Evolutionary conservation across 805 yeast genomes (phyloP).

Genomic region (Metschnikowia baotianmanensis): DNA sequence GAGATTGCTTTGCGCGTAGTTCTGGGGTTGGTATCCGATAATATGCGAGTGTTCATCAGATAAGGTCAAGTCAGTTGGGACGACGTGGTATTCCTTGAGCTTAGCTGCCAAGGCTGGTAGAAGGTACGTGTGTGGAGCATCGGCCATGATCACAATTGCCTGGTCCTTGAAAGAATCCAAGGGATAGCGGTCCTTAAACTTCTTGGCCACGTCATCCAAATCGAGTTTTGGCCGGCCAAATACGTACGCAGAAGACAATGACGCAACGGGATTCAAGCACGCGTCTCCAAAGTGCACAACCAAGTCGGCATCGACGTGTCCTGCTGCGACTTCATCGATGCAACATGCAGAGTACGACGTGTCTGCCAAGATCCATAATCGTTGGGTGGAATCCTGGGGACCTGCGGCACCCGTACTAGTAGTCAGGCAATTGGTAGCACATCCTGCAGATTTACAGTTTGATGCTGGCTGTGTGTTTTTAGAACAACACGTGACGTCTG

Average conservation of each 20-base stretch:
- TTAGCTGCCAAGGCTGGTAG: slow-evolving; percentile 38
- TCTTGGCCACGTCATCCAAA: slow-evolving; percentile 30
- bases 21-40: slow-evolving; percentile 38
- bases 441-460: neutral
- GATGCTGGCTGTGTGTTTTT: neutral
- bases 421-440: neutral
- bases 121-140: slow-evolving; percentile 59
- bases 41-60: slow-evolving; percentile 34
- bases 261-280: slow-evolving; percentile 76
- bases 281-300: slow-evolving; percentile 95
- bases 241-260: slow-evolving; percentile 72
- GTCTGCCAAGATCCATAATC: slow-evolving; percentile 85
- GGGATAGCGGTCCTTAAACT: slow-evolving; percentile 43
- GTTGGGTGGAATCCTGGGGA: slow-evolving; percentile 20
- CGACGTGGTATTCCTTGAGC: slow-evolving; percentile 27
- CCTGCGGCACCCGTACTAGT: neutral
- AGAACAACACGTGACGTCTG: neutral
- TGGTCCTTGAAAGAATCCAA: slow-evolving; percentile 27
- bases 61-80: slow-evolving; percentile 33
- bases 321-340: slow-evolving; percentile 95
- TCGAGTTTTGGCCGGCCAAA: slow-evolving; percentile 69
- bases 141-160: slow-evolving; percentile 67
- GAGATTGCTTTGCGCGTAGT: neutral
- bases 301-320: slow-evolving; percentile 80
- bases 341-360: slow-evolving; percentile 96